Evolutionary conservation across 495 filamentous ascomycete genomes (phyloP), one percentile per base, ranked within the genome.

Genomic region (Xeromyces bisporus): DNA sequence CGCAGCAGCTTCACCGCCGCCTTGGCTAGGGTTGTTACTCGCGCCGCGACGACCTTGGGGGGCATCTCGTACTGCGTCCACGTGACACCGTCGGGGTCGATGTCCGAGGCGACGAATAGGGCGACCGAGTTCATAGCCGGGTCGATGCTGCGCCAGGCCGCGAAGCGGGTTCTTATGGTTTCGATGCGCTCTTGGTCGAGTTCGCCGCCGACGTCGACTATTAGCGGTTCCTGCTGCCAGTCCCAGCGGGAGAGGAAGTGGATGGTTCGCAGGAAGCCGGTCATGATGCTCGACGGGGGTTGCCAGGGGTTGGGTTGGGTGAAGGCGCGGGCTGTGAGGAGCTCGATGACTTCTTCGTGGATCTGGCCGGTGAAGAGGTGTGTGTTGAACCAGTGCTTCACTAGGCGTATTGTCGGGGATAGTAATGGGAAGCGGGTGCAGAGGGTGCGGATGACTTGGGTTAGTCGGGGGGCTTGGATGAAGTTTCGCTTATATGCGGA

Each of bases 331-430:
- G 73, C 62, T 9, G 71, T 75, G 23, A 89, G 50, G 20, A 96
- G 67, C 52, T 97, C 89, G 33, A 93, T 66, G 17, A 93, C 50
- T 45, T 87, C 83, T 13, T 83, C 73, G 17, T 62, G 63, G 45
- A 96, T 59, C 40, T 93, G 80, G 17, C 58, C 62, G 0, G 67
- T 64, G 13, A 97, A 71, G 25, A 89, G 73, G 41, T 97, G 89
- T 1, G 66, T 65, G 39, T 70, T 69, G 45, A 93, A 89, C 89
- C 89, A 97, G 40, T 71, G 62, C 53, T 96, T 96, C 21, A 81
- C 57, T 3, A 94, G 64, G n/a, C 87, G 78, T 33, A 93, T 78
- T 3, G 82, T 80, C 1, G 80, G 71, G 10, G 84, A 89, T 23
- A 97, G 53, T 4, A 80, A 58, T 1, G 84, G 80, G 39, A 82